phyloP scores from a whole-genome alignment of 306 rosid genomes.

The Vigna angularis region DNA sequence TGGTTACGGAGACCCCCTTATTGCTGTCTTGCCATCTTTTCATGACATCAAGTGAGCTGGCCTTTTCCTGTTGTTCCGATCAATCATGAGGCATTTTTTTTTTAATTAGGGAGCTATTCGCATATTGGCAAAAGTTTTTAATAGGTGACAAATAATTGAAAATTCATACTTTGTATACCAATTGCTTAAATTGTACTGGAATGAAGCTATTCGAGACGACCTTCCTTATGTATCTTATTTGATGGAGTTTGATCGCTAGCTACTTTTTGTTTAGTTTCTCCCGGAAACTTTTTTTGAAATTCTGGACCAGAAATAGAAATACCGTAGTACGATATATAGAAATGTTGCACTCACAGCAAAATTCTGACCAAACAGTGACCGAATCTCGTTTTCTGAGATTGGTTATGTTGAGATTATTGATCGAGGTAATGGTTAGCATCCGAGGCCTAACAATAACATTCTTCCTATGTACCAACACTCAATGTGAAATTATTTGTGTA shows the following conservation, averaged over 20 bases:
- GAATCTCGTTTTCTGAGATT: too few species aligned
- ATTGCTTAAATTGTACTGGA: slow-evolving; percentile 35
- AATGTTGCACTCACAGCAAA: neutral
- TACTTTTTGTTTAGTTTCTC: neutral
- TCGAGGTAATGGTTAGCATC: too few species aligned
- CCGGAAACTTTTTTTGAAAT: slow-evolving; percentile 20
- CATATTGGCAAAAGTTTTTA: slow-evolving; percentile 39
- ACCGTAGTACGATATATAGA: neutral
- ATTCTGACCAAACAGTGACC: neutral
- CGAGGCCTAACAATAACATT: too few species aligned
- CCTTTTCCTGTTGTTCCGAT: slow-evolving; percentile 33
- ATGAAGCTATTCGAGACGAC: slow-evolving; percentile 29
- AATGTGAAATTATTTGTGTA: too few species aligned
- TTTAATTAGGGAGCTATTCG: slow-evolving; percentile 16
- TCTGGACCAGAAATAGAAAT: neutral
- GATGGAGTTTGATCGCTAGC: slow-evolving; percentile 35
- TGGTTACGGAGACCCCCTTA: slow-evolving; percentile 89
- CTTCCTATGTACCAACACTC: too few species aligned
- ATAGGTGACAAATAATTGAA: slow-evolving; percentile 41
- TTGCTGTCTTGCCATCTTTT: slow-evolving; percentile 90
- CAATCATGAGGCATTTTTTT: slow-evolving; percentile 27
- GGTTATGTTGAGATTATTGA: too few species aligned
- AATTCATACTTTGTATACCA: slow-evolving; percentile 33
- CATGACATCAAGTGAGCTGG: slow-evolving; percentile 71
- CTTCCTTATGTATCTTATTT: slow-evolving; percentile 33